Percentiles rank a stretch among this genome's conserved stretches.
Conservation (phyloP, 305 asterid species). For the Fraxinus baroniana region DNA sequence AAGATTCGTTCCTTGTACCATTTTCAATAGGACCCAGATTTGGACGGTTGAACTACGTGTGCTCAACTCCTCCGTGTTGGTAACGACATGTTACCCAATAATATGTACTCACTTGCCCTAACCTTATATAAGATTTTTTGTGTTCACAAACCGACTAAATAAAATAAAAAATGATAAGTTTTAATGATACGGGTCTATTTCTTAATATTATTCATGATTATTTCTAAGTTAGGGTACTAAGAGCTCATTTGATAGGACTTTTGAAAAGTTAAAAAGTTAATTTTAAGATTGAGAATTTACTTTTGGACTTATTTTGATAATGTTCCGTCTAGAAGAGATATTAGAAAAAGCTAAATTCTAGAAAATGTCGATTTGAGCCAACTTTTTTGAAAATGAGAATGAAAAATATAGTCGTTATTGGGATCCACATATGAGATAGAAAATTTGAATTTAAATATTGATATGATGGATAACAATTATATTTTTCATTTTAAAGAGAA, state of each 20-base stretch:
- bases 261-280: neutral
- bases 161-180: neutral
- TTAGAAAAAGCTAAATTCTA: neutral
- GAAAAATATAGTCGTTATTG: too few relatives aligned
- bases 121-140: neutral
- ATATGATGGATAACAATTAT: too few relatives aligned
- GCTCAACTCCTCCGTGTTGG: slow-evolving; percentile 32
- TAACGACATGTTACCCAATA: slow-evolving; percentile 6
- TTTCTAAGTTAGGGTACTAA: neutral
- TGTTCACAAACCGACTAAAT: neutral
- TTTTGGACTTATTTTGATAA: neutral
- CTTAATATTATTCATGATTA: neutral
- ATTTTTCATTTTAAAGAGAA: too few relatives aligned
- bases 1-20: neutral
- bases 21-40: slow-evolving; percentile 1
- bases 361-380: neutral
- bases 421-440: too few relatives aligned
- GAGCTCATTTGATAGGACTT: neutral
- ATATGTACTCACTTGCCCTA: neutral
- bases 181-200: slow-evolving; percentile 2
- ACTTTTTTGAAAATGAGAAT: too few relatives aligned
- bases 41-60: slow-evolving; percentile 13
- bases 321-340: neutral
- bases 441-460: too few relatives aligned
- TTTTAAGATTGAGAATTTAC: neutral